These are phyloP conservation scores for Penicillium occitanis DNA, from an alignment of 2,329 filamentous ascomycete species.

Conservation along the genomic window DNA sequence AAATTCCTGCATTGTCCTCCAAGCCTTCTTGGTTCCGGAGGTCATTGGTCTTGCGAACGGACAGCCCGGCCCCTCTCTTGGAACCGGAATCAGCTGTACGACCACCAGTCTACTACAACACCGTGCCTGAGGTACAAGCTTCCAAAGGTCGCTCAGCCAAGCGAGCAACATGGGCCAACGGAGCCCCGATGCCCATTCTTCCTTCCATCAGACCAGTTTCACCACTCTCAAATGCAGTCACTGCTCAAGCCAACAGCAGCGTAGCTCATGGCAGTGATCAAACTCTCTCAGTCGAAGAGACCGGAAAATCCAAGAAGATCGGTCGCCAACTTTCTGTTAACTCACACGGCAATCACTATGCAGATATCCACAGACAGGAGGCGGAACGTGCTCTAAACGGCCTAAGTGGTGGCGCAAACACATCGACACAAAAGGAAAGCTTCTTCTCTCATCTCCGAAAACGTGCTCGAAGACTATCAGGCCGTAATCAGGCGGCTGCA, in stretches of 20 bases:
- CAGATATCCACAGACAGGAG: slow-evolving; percentile 84
- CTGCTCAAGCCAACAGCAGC: slow-evolving; percentile 76
- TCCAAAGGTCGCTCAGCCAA: slow-evolving; percentile 65
- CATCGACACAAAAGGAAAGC: slow-evolving; percentile 82
- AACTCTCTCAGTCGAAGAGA: slow-evolving; percentile 27
- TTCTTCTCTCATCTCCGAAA: slow-evolving; percentile 98
- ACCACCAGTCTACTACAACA: slow-evolving; percentile 45
- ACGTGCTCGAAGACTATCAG: slow-evolving; percentile 86
- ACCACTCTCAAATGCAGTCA: slow-evolving; percentile 91
- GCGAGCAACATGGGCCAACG: slow-evolving; percentile 90
- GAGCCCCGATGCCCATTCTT: slow-evolving; percentile 86
- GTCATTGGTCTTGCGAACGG: slow-evolving; percentile 80
- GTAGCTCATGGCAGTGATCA: slow-evolving; percentile 56
- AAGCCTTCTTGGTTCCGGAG: slow-evolving; percentile 98
- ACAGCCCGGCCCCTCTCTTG: slow-evolving; percentile 62
- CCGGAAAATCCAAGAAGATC: slow-evolving; percentile 83
- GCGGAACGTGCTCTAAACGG: slow-evolving; percentile 89
- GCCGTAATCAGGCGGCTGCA: slow-evolving; percentile 80
- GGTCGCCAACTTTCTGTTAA: slow-evolving; percentile 89
- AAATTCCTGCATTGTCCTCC: slow-evolving; percentile 61
- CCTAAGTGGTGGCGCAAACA: slow-evolving; percentile 70
- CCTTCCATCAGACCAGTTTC: slow-evolving; percentile 94
- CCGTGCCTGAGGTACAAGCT: slow-evolving; percentile 44
- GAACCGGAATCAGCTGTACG: slow-evolving; percentile 41
- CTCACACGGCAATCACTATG: slow-evolving; percentile 89